These are phyloP conservation scores for Babesia caballi DNA, from an alignment of 169 alveolate species.

Conservation along the genomic window DNA sequence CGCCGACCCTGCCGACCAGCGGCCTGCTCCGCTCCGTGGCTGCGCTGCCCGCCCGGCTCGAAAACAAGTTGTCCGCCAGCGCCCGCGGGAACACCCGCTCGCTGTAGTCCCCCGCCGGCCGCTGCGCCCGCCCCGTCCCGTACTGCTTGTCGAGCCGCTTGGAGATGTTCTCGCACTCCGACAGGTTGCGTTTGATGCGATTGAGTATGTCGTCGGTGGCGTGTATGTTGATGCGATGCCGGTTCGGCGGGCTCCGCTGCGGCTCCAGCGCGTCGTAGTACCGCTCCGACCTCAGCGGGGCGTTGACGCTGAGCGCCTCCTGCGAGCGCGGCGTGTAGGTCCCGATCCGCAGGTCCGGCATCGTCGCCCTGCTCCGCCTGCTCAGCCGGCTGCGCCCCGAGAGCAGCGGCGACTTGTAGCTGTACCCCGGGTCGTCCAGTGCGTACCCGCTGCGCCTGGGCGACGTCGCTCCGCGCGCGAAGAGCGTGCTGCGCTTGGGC, in stretches of 20 bases:
- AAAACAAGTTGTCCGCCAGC: slow-evolving; percentile 22
- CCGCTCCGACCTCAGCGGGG: neutral
- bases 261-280: neutral
- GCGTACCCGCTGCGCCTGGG: neutral
- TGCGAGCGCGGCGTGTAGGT: neutral
- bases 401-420: slow-evolving; percentile 7
- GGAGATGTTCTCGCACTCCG: slow-evolving; percentile 36
- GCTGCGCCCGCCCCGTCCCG: slow-evolving; percentile 18
- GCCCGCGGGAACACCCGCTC: slow-evolving; percentile 37
- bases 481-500: slow-evolving; percentile 9
- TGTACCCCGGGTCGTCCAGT: slow-evolving; percentile 5
- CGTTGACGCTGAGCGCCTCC: neutral
- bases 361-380: slow-evolving; percentile 7
- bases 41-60: neutral
- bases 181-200: slow-evolving; percentile 35
- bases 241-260: neutral
- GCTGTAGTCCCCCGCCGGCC: slow-evolving; percentile 1
- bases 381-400: neutral
- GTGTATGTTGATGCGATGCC: slow-evolving; percentile 17
- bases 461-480: neutral
- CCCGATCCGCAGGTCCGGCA: slow-evolving; percentile 27
- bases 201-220: slow-evolving; percentile 43
- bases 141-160: slow-evolving; percentile 24
- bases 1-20: neutral
- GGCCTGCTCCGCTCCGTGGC: slow-evolving; percentile 5